Evolutionary conservation across 345 rosid species (phyloP).

Genomic region (Moricandia arvensis): DNA sequence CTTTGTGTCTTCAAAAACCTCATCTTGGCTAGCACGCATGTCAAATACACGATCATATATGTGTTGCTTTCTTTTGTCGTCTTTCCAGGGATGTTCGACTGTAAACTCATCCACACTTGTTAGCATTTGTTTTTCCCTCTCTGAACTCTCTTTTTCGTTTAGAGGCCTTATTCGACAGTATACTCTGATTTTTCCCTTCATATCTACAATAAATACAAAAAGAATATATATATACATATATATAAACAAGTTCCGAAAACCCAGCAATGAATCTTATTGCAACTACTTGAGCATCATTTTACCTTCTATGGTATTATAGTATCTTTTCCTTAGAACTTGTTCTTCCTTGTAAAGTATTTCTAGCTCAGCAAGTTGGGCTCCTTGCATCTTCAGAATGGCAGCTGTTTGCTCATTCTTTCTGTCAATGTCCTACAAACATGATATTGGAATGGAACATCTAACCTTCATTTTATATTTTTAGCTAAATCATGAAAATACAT

Average conservation of each 20-base stretch:
- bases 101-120: constrained; percentile 78
- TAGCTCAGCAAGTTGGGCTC: constrained; percentile 82
- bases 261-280: neutral
- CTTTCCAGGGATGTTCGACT: constrained; percentile 90
- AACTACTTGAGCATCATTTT: constrained; percentile 8
- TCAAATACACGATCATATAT: constrained; percentile 89
- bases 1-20: constrained; percentile 86
- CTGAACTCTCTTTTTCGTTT: constrained; percentile 70
- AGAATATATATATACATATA: neutral
- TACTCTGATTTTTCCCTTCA: constrained; percentile 96
- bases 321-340: constrained; percentile 79
- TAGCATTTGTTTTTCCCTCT: constrained; percentile 50
- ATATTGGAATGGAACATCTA: constrained; percentile 7
- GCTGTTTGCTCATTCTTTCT: constrained; percentile 98
- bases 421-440: constrained; percentile 72
- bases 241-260: neutral
- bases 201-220: constrained; percentile 47
- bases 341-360: constrained; percentile 90
- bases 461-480: neutral
- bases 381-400: constrained; percentile 93
- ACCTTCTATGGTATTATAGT: constrained; percentile 96
- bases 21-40: constrained; percentile 70
- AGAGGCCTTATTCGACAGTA: constrained; percentile 85
- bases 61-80: constrained; percentile 83
- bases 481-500: neutral